Evolutionary conservation across 441 rosid species (phyloP).

Genomic region (Adansonia gregorii): DNA sequence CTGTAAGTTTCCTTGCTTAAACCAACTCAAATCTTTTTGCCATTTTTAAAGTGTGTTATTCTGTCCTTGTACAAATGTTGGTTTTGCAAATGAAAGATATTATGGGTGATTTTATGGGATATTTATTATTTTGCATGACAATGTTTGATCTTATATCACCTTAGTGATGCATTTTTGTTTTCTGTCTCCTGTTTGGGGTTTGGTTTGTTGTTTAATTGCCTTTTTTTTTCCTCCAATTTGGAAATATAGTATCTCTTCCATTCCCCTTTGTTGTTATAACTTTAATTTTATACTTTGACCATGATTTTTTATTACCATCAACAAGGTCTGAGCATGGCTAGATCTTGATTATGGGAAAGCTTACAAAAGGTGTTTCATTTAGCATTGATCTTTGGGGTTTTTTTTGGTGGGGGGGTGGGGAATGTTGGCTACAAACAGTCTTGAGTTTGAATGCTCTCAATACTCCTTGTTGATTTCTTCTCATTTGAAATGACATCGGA

Average conservation of each 20-base stretch:
- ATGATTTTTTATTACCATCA: not conserved
- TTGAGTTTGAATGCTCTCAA: not conserved
- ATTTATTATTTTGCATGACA: not conserved
- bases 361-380: not conserved
- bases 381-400: slow-evolving; percentile 18
- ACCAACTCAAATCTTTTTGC: not conserved
- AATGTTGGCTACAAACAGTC: not conserved
- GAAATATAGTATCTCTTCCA: not conserved
- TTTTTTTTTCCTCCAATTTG: not conserved
- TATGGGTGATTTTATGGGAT: not conserved
- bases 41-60: not conserved
- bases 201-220: not conserved
- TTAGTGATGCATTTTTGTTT: not conserved
- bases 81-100: slow-evolving; percentile 1
- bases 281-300: not conserved
- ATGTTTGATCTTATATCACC: slow-evolving; percentile 35
- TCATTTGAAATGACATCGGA: not conserved
- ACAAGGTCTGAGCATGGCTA: not conserved
- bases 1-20: slow-evolving; percentile 38
- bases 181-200: not conserved
- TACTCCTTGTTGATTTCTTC: not conserved
- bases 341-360: slow-evolving; percentile 27
- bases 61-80: slow-evolving; percentile 10
- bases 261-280: not conserved
- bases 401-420: no score